A percentile compares a stretch with the other conserved stretches of the same genome.
Evolutionary conservation across 73 alveolate genomes (phyloP).

Genomic region (Symbiodinium natans): DNA sequence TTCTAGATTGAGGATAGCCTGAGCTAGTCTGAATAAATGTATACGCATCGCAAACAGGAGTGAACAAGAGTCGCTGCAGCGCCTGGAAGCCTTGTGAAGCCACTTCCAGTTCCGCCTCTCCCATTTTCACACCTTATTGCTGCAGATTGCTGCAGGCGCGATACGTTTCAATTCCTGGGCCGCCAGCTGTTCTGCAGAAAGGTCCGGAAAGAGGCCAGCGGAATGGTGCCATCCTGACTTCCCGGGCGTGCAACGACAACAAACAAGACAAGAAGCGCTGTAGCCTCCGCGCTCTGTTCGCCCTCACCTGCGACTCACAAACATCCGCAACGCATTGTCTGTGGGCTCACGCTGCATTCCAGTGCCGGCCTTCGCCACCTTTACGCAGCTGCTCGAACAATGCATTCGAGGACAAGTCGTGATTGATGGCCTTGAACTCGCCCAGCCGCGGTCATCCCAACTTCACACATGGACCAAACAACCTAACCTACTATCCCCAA

Average conservation of each 20-base stretch:
- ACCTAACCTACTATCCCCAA: too few relatives aligned
- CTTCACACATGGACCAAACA: too few relatives aligned
- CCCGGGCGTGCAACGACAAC: background rate
- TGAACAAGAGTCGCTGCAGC: too few relatives aligned
- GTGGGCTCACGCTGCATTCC: too few relatives aligned
- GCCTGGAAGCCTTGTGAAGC: constrained; percentile 87
- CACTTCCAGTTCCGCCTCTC: constrained; percentile 41
- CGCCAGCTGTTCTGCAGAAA: constrained; percentile 4
- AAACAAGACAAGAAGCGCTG: too few relatives aligned
- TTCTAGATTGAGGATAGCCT: too few relatives aligned
- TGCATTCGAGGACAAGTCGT: constrained; percentile 64
- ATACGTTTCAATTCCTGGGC: background rate
- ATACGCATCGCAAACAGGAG: background rate
- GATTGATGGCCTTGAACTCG: constrained; percentile 36
- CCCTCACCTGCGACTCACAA: too few relatives aligned
- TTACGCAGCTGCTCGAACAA: constrained; percentile 73
- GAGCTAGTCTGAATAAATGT: background rate
- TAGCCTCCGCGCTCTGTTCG: too few relatives aligned
- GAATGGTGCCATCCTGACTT: constrained; percentile 20
- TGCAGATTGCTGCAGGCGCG: too few relatives aligned
- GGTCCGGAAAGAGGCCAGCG: constrained; percentile 36
- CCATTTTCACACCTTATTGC: background rate
- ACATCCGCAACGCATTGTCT: too few relatives aligned
- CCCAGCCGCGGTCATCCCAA: too few relatives aligned
- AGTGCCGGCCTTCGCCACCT: constrained; percentile 5